Conservation (phyloP, 306 rosid species). For the Mimosa pudica region DNA sequence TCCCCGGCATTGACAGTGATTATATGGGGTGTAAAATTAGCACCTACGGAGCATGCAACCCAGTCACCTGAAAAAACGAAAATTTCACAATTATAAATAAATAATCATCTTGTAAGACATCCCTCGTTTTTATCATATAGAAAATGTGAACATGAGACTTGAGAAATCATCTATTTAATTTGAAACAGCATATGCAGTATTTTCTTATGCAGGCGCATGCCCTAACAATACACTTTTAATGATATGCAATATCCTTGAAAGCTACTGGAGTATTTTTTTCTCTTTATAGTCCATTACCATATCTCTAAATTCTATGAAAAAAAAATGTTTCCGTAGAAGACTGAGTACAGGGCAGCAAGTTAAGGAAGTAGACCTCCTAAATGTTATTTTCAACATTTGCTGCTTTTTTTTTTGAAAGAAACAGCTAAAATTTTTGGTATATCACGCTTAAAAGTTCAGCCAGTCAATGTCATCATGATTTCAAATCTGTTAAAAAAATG, state of each 20-base stretch:
- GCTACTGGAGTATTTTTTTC: background rate
- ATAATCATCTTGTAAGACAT: background rate
- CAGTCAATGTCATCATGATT: background rate
- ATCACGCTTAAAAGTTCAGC: background rate
- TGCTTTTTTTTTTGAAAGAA: background rate
- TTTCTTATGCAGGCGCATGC: background rate
- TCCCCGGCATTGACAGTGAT: slow-evolving; percentile 69
- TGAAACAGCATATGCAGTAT: background rate
- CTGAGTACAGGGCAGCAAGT: background rate
- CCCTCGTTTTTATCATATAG: background rate
- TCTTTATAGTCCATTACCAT: background rate
- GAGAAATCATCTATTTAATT: background rate
- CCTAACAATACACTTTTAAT: background rate
- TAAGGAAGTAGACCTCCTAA: background rate
- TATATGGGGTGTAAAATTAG: slow-evolving; percentile 79
- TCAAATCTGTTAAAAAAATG: too few relatives aligned
- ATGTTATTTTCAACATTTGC: background rate
- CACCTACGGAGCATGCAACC: slow-evolving; percentile 83
- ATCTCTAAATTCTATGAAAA: background rate
- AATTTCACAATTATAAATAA: slow-evolving; percentile 9
- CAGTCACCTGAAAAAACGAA: slow-evolving; percentile 59
- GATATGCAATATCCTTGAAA: background rate
- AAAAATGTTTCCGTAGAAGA: background rate
- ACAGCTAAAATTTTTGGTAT: background rate
- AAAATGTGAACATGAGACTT: background rate